Evolutionary conservation across 1,284 basidiomycete genomes (phyloP), one percentile per base, ranked within the genome.

Genomic region (Ustilago xerochloae): DNA sequence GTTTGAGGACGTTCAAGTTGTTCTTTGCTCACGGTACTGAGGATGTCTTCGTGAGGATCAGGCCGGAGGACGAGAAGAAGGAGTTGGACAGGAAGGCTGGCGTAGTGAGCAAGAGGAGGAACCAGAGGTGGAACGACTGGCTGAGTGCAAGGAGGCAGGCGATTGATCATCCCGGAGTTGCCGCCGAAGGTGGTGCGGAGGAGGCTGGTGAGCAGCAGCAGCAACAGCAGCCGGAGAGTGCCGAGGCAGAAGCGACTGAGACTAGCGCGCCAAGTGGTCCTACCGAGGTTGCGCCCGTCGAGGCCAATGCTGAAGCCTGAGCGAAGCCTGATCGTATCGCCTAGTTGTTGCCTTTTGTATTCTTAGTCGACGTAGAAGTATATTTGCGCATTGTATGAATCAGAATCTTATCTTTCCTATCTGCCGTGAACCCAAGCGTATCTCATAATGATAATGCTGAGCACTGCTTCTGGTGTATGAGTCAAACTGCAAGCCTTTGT

Each of bases 1-100:
- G 86, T 72, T 72, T 87, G 65, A 76, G 84, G n/a, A 85, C 84
- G 15, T 86, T 85, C 77, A 81, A 82, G 36, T 78, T 86, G 61
- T 87, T 87, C 78, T 86, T 85, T 63, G 81, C 80, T 22, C 76
- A 84, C 20, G 79, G 79, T 33, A 85, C 84, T 24, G 85, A 86
- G 57, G 86, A 87, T 70, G 74, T 81, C 20, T 82, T 85, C 56
- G 76, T 79, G 6, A 77, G 80, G 10, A 38, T 78, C n/a, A 78
- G 75, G 15, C 48, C 66, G 6, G 57, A 63, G 13, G 60, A 64
- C 24, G 68, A 70, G 33, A 58, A 30, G 48, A 47, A 33, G 53
- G 59, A 69, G 35, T 47, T 69, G 24, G 70, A 68, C 28, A 51
- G 54, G 24, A 64, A 69, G 41, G 72, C 59, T 28, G 52, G 63